Evolutionary conservation across 805 yeast species (phyloP).

Genomic region (Starmerella sp.): DNA sequence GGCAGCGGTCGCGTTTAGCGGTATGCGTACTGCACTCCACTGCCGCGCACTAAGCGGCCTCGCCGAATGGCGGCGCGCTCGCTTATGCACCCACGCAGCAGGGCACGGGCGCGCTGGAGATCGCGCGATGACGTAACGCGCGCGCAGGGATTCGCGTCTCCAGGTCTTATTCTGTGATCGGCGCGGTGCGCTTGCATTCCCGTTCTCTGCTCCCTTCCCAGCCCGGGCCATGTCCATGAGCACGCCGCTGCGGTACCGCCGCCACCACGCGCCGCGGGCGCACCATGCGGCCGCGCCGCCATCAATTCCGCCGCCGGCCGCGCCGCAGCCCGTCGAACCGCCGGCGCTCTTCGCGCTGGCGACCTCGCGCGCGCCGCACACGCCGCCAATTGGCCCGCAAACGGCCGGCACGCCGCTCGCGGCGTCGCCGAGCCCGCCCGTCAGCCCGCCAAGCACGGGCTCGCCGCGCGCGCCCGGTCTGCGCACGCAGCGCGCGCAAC

Average conservation of each 20-base stretch:
- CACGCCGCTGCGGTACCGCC: slow-evolving; percentile 2
- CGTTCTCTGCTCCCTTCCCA: not conserved
- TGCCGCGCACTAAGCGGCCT: no score
- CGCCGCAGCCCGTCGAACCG: no score
- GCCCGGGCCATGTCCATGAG: not conserved
- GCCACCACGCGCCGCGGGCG: not conserved
- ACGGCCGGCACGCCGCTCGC: not conserved
- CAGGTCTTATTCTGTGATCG: no score
- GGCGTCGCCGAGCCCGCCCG: not conserved
- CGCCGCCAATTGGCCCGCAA: not conserved
- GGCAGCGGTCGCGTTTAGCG: no score
- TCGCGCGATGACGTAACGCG: not conserved
- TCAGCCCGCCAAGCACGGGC: not conserved
- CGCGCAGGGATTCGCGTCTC: not conserved
- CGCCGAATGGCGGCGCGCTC: no score
- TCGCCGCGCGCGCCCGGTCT: not conserved
- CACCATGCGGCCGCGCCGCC: not conserved
- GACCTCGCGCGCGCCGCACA: no score
- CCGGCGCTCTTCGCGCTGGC: no score
- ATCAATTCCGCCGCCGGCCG: no score
- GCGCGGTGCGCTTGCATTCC: not conserved
- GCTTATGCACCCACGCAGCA: not conserved
- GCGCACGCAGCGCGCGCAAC: not conserved
- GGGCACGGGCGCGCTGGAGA: not conserved
- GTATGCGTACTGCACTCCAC: no score